Base-by-base conservation (phyloP, 2,329 filamentous ascomycete genomes). In the Piedraia hortae region DNA sequence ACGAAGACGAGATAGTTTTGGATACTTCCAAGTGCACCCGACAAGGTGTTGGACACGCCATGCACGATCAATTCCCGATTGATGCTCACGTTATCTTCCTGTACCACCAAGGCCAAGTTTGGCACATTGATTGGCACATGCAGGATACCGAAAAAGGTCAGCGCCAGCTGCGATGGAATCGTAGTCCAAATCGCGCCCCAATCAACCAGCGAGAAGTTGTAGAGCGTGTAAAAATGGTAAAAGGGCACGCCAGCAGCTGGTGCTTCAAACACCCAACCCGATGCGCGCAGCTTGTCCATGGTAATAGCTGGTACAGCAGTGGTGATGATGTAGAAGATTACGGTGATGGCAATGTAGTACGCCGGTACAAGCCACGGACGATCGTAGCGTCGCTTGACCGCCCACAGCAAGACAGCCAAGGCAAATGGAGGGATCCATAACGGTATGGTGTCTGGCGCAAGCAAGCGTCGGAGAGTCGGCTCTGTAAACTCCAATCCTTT, bases 71-170 rank as follows among this genome's bases (percentile, higher is more conserved):
- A 55, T 43, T 97, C 85, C 29, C 73, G 65, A 39, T 97, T 77
- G 21, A 97, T 62, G 39, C 88, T 68, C 14, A 89, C 60, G 38
- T 93, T 73, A 40, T 97, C 85, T 44, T 93, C 80, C 19, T 78
- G 77, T 4, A 73, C 75, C 14, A 77, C 78, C 21, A 90, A 69
- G 0, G 77, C 85, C 26, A 97, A 51, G 2, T 85, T 85, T 2
- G 85, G 85, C 4, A 97, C 80, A 37, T 97, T 97, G 47, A 97
- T 97, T 0, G 85, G 85, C 3, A 97, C 85, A 41, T 97, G 85
- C 3, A 97, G 59, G 25, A 97, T 70, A 23, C 85, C 85, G 37
- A 97, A 97, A 51, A 97, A 97, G 0, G 85, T 93, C 28, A 97
- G 51, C 0, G 85, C 85, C 36, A 97, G 66, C 74, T 97, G 93